phyloP scores from a whole-genome alignment of 1,284 basidiomycete genomes.

The Fistulina hepatica region DNA sequence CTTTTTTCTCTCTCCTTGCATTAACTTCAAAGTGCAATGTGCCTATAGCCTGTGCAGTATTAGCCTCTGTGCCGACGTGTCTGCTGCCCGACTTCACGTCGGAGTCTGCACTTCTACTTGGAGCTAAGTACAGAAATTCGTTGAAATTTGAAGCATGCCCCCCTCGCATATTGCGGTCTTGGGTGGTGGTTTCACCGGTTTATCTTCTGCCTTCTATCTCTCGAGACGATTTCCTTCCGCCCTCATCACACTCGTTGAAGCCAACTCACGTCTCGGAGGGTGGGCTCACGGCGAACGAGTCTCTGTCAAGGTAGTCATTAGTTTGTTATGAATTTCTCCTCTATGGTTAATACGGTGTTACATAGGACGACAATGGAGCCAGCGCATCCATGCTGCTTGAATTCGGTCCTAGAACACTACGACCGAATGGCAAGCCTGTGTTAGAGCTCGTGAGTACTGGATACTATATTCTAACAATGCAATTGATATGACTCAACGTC shows the following conservation, averaged over 20 bases:
- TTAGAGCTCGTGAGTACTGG: conserved; percentile 64
- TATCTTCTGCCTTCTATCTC: conserved; percentile 74
- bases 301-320: conserved; percentile 25
- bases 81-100: too few relatives aligned
- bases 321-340: too few relatives aligned
- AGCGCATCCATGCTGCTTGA: conserved; percentile 52
- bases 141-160: too few relatives aligned
- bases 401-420: conserved; percentile 72
- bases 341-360: too few relatives aligned
- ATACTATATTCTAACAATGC: conserved; percentile 2
- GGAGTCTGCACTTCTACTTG: too few relatives aligned
- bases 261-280: conserved; percentile 58
- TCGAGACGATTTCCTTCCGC: conserved; percentile 50
- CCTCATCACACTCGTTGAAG: conserved; percentile 63
- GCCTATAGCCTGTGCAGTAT: too few relatives aligned
- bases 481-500: too few relatives aligned
- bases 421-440: conserved; percentile 62
- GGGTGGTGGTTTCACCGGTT: conserved; percentile 75
- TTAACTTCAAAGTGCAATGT: too few relatives aligned
- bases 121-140: too few relatives aligned
- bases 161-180: conserved; percentile 51
- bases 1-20: too few relatives aligned
- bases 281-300: conserved; percentile 69
- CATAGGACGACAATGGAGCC: conserved; percentile 23
- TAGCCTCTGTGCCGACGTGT: too few relatives aligned